Evolutionary conservation across 2,329 filamentous ascomycete genomes (phyloP).

Genomic region (Lasiodiplodia sp.): DNA sequence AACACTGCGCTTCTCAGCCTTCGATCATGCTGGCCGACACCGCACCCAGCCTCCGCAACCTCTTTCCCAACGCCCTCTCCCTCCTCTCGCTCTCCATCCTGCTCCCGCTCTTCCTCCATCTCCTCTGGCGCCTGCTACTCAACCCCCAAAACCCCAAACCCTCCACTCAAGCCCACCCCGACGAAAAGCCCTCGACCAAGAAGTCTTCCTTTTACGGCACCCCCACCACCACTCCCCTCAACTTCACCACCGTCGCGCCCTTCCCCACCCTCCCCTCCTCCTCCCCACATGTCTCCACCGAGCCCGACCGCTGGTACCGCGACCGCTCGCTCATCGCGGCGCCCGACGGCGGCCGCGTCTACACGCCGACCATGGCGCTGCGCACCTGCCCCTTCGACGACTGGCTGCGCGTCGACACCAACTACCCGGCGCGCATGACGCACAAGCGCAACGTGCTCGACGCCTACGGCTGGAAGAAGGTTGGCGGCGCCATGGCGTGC

Average conservation of each 20-base stretch:
- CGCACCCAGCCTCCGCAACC: not conserved
- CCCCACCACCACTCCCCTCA: not conserved
- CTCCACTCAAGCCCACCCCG: not conserved
- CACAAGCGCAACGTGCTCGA: conserved; percentile 6
- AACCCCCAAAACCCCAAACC: not conserved
- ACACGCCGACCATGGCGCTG: conserved; percentile 20
- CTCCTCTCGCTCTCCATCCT: conserved; percentile 3
- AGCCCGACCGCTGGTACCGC: conserved; percentile 14
- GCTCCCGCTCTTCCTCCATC: not conserved
- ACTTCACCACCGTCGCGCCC: not conserved
- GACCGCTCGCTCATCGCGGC: not conserved
- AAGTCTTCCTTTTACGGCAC: not conserved
- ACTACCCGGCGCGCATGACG: conserved; percentile 17
- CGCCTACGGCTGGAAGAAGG: not conserved
- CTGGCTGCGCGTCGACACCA: conserved; percentile 26
- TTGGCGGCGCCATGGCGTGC: conserved; percentile 16
- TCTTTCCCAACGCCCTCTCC: not conserved
- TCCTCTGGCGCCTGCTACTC: not conserved
- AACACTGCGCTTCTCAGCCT: not conserved
- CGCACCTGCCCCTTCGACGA: not conserved
- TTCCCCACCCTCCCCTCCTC: not conserved
- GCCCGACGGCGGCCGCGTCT: not conserved
- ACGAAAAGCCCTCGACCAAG: not conserved
- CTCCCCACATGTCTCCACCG: not conserved
- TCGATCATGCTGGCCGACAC: not conserved